Conservation (phyloP, 2,329 filamentous ascomycete genomes). For the Leptographium flavum region DNA sequence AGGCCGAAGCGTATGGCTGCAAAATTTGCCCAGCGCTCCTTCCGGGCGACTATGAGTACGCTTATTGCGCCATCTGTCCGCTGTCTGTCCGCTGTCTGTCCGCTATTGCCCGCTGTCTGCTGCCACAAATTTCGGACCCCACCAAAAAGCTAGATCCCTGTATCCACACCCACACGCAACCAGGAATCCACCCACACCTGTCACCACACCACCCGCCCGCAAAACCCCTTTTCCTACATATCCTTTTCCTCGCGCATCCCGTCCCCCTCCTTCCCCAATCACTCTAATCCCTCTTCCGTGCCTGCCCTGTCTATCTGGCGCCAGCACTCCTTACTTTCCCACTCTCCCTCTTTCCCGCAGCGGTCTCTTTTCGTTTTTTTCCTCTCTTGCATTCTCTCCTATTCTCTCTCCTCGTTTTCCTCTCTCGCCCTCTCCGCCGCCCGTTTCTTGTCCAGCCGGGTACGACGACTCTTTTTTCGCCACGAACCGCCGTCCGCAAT, state of each 20-base stretch:
- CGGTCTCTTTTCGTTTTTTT: not conserved
- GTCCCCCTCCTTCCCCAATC: conserved; percentile 1
- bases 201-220: not conserved
- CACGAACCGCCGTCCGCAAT: not conserved
- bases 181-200: not conserved
- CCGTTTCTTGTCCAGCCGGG: not conserved
- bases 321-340: not conserved
- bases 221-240: conserved; percentile 1
- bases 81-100: too few relatives aligned
- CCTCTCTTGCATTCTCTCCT: not conserved
- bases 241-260: conserved; percentile 1
- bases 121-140: not conserved
- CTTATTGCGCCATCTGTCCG: too few relatives aligned
- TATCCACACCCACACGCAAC: not conserved
- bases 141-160: conserved; percentile 1
- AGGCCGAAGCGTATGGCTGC: too few relatives aligned
- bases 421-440: not conserved
- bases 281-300: conserved; percentile 1
- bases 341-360: too few relatives aligned
- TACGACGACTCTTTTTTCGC: not conserved
- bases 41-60: too few relatives aligned
- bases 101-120: not conserved
- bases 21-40: too few relatives aligned
- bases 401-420: not conserved
- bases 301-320: not conserved